Evolutionary conservation across 331 rosid species (phyloP).

Genomic region (Dryas integrifolia): DNA sequence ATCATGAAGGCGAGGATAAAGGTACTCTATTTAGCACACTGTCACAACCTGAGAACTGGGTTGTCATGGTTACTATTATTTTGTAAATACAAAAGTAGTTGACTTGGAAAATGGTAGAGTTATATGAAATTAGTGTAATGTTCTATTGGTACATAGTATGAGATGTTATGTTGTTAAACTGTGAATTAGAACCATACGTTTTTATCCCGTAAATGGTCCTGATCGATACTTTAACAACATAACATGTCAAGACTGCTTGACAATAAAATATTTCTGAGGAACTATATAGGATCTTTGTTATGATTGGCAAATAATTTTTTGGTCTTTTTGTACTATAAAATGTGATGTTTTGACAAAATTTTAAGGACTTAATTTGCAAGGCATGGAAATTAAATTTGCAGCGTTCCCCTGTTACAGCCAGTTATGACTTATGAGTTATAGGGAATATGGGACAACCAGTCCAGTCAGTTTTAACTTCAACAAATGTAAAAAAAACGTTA

Average conservation of each 20-base stretch:
- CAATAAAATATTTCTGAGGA: background rate
- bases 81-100: background rate
- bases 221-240: background rate
- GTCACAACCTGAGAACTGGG: too few relatives aligned
- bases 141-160: background rate
- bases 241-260: background rate
- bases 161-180: background rate
- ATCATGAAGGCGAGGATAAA: constrained; percentile 56
- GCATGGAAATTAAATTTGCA: background rate
- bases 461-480: too few relatives aligned
- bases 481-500: background rate
- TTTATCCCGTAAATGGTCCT: too few relatives aligned
- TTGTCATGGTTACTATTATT: background rate
- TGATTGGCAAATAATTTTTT: background rate
- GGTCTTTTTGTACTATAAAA: background rate
- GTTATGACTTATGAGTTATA: background rate
- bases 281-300: background rate
- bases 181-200: background rate
- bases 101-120: background rate
- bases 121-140: background rate
- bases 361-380: background rate
- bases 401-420: background rate
- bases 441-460: background rate
- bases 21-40: constrained; percentile 26
- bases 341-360: background rate